Base-by-base conservation (phyloP, 2,329 filamentous ascomycete species). In the Xylariaceae sp. region DNA sequence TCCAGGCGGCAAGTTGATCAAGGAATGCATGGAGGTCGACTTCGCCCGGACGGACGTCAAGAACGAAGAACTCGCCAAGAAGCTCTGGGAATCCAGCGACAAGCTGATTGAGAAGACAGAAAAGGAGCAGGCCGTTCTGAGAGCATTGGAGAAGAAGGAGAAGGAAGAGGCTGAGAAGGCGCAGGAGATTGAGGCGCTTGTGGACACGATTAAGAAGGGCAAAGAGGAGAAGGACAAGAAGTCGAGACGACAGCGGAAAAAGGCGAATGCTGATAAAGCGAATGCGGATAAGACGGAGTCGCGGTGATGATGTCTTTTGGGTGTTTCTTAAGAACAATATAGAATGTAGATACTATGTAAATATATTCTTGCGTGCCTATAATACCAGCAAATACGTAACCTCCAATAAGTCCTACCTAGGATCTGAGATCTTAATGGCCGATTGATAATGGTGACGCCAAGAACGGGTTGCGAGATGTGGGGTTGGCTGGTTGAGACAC, bases 71-170 rank as follows among this genome's bases (percentile, higher is more conserved):
- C 76, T 89, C 35, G 92, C 91, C 60, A 92, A 95, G 81, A 84
- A 87, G 72, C 78, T 99, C 13, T 99, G 93, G 93, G 85, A 95
- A 71, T 86, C 89, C 60, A 96, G 89, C 70, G 92, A 96, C 69
- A 85, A 85, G 70, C 83, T 95, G 64, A 87, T 97, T 58, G 88
- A 95, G 72, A 82, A 82, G 67, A 83, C 88, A 11, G 92, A 97
- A 74, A 95, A 90, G 76, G 84, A 88, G 71, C 84, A 87, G 23
- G 92, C 92, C 7, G 66, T 68, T 1, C 18, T 70, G 2, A 82
- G 64, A 3, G 70, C 72, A 4, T 61, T 63, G 34, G 76, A 64
- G 60, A 82, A 71, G 64, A 76, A 82, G 3, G 68, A 69, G 58
- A 68, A 69, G 59, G 64, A 72, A 58, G 66, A 72, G 13, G 62